Evolutionary conservation across 2,329 filamentous ascomycete species (phyloP).

Genomic region (Nemania sp.): DNA sequence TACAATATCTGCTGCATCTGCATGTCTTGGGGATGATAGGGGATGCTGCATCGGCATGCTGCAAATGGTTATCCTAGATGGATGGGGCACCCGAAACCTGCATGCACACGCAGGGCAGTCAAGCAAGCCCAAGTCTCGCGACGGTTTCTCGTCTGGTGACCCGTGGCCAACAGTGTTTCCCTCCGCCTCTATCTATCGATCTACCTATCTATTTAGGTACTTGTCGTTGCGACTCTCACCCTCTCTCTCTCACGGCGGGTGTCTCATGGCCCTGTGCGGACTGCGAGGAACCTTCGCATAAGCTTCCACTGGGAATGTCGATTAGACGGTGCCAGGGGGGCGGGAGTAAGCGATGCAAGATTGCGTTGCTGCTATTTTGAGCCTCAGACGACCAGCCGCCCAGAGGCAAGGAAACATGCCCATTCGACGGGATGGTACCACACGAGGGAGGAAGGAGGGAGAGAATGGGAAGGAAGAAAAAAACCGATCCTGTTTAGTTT

Average conservation of each 20-base stretch:
- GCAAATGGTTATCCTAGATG: constrained; percentile 13
- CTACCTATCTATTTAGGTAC: background rate
- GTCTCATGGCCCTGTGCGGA: constrained; percentile 28
- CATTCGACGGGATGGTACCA: constrained; percentile 27
- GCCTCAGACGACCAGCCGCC: constrained; percentile 9
- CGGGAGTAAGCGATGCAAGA: constrained; percentile 35
- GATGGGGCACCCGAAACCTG: constrained; percentile 20
- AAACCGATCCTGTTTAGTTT: constrained; percentile 9
- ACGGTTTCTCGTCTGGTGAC: constrained; percentile 9
- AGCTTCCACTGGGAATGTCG: constrained; percentile 6
- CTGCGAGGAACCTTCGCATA: constrained; percentile 13
- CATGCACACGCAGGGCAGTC: constrained; percentile 11
- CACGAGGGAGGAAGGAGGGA: background rate
- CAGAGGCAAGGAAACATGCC: constrained; percentile 22
- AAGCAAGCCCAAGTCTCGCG: constrained; percentile 7
- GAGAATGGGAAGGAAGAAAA: background rate
- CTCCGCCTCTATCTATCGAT: background rate
- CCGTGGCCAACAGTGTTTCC: constrained; percentile 10
- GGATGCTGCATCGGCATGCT: constrained; percentile 11
- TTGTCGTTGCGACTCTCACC: too few species aligned
- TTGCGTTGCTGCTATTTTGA: constrained; percentile 29
- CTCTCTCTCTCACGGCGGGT: background rate
- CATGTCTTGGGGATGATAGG: constrained; percentile 12
- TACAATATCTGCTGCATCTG: background rate
- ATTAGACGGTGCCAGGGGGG: constrained; percentile 29